Evolutionary conservation across 129 eudicot species (phyloP).

Genomic region (Artemisia tridentata): DNA sequence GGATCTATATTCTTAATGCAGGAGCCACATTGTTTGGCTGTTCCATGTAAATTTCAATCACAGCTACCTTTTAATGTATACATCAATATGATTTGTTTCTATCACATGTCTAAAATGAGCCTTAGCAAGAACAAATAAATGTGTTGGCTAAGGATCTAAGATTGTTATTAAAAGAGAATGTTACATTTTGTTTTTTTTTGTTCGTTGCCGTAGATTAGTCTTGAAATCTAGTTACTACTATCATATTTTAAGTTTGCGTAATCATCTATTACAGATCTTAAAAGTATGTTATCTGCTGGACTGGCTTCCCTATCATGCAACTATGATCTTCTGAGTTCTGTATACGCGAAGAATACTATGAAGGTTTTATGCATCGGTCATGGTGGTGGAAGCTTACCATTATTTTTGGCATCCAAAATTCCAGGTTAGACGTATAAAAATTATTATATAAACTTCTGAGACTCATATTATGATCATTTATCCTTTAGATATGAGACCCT

Average conservation of each 20-base stretch:
- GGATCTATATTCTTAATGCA: constrained; percentile 60
- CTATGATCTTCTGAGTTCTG: constrained; percentile 53
- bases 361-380: constrained; percentile 85
- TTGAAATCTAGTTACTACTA: neutral
- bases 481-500: neutral
- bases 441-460: neutral
- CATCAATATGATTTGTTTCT: neutral
- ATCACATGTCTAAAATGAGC: neutral
- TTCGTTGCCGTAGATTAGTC: too few relatives aligned
- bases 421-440: constrained; percentile 45
- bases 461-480: neutral
- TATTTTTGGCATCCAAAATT: constrained; percentile 74
- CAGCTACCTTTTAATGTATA: neutral
- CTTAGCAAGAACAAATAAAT: too few relatives aligned
- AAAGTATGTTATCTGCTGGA: constrained; percentile 91
- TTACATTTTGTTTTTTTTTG: too few relatives aligned
- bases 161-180: too few relatives aligned
- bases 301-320: constrained; percentile 58
- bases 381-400: constrained; percentile 97
- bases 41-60: constrained; percentile 60
- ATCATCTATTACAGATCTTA: constrained; percentile 55
- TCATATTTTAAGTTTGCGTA: neutral
- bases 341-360: constrained; percentile 51
- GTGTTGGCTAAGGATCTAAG: too few relatives aligned
- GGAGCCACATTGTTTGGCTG: constrained; percentile 83